Evolutionary conservation across 2,329 filamentous ascomycete species (phyloP), one percentile per base, ranked within the genome.

Genomic region (Exophiala calicioides): DNA sequence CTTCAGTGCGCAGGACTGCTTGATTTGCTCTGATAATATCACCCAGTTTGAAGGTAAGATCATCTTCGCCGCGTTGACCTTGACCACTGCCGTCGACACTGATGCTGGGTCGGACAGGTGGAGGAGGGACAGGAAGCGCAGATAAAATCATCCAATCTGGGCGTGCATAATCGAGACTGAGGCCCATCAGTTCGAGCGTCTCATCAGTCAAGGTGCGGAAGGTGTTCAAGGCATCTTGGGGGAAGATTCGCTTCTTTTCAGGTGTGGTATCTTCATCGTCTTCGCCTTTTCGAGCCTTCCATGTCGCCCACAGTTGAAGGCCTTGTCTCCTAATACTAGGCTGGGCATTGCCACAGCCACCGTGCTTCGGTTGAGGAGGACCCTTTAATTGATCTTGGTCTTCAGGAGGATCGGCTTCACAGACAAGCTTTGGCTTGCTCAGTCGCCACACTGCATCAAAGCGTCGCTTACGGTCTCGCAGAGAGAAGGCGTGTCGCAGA

Each of bases 111-210:
- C 93, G 86, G 27, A 99, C 94, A 3, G 93, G 90, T 36, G 93
- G 93, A 2, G 93, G 93, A 1, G 93, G 93, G 0, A 98, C 94
- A 4, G 93, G 90, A 35, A 99, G 78, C 38, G 97, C 90, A 0
- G 90, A 95, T 53, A 98, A 76, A 52, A 98, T 81, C 89, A 99
- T 95, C 93, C 93, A 98, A 66, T 98, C 93, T 1, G 93, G 93
- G 35, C 91, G 85, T 46, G 94, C 91, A 61, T 97, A 97, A 65
- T 97, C 89, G 47, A 86, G 85, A 70, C 91, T 98, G 61, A 98
- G 74, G 24, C 93, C 93, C 73, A 99, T 88, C 58, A 93, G 84
- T 44, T 80, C 76, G 52, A 96, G 81, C 51, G 95, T 91, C 13
- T 85, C 79, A 49, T 90, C 84, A 2, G 82, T 82, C 56, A 98